Base-by-base conservation (phyloP, 2,329 filamentous ascomycete species). In the Ophiostoma himal-ulmi region DNA sequence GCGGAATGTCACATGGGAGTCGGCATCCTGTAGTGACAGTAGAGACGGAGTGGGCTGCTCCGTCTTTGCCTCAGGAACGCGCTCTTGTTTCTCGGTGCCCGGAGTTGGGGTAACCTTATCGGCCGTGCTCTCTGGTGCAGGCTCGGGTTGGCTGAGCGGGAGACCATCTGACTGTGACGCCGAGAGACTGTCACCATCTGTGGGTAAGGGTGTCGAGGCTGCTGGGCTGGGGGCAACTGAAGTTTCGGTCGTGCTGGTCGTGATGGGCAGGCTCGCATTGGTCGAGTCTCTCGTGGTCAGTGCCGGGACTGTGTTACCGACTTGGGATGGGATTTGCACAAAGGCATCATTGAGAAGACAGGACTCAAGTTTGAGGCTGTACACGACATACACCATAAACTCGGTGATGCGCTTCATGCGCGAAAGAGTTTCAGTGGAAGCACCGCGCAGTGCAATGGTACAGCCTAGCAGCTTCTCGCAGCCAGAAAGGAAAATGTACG, bases 321-420 rank as follows among this genome's bases (percentile, higher is more conserved):
- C 57, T 5, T 62, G 57, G 1, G 86, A 84, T 1, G 93, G 93
- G 30, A 96, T 90, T 73, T 94, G 87, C 20, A 96, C 91, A 75
- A 93, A 96, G 76, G 96, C 94, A 78, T 99, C 95, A 69, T 92
- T 87, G 86, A 99, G 92, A 65, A 99, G 83, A 75, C 92, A 97
- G 1, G 95, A 97, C 80, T 99, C 95, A 17, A 99, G 85, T 77
- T 96, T 97, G 69, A 99, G 84, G 76, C 97, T 99, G 80, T 99
- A 99, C 14, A 98, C 94, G 26, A 99, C 96, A 75, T 98, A 99
- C 52, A 96, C 91, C 94, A 99, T 97, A 77, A 99, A 98, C 77
- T 99, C 95, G 13, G 94, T 95, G 74, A 99, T 95, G 69, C 89
- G 87, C 80, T 99, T 99, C 79, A 99, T 88, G 75, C 89, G 91